phyloP scores from a whole-genome alignment of 306 rosid species.

The Rosa rugosa region DNA sequence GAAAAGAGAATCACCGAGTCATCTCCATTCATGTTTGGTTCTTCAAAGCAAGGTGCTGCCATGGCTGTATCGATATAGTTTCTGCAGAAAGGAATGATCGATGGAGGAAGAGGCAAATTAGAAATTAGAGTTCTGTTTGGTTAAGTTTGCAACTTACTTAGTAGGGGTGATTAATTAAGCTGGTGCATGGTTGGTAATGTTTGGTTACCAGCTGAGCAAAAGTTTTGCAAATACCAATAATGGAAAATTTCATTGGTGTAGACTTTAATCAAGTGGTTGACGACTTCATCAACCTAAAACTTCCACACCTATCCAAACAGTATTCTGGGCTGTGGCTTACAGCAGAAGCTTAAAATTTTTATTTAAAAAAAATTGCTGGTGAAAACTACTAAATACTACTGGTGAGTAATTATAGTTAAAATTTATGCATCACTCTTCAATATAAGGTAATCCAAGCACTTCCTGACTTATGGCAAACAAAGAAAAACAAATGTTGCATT shows the following conservation, averaged over 20 bases:
- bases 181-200: constrained; percentile 13
- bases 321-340: not conserved
- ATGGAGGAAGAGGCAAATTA: constrained; percentile 27
- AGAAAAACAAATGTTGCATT: no score
- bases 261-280: not conserved
- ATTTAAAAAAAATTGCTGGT: no score
- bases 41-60: constrained; percentile 49
- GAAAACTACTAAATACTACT: no score
- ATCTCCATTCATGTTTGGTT: constrained; percentile 33
- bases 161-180: not conserved
- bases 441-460: no score
- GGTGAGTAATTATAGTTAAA: no score
- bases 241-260: not conserved
- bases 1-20: constrained; percentile 61
- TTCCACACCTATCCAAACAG: not conserved
- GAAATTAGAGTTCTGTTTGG: constrained; percentile 34
- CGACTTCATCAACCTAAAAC: not conserved
- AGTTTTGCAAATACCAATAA: not conserved
- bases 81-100: constrained; percentile 22
- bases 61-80: constrained; percentile 1
- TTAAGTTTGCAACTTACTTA: constrained; percentile 20
- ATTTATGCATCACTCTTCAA: no score
- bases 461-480: no score
- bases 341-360: not conserved
- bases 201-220: constrained; percentile 1